A percentile compares a stretch with the other conserved stretches of the same genome.
These are phyloP conservation scores for Ulmus americana DNA, from an alignment of 331 rosid genomes.

Conservation along the genomic window DNA sequence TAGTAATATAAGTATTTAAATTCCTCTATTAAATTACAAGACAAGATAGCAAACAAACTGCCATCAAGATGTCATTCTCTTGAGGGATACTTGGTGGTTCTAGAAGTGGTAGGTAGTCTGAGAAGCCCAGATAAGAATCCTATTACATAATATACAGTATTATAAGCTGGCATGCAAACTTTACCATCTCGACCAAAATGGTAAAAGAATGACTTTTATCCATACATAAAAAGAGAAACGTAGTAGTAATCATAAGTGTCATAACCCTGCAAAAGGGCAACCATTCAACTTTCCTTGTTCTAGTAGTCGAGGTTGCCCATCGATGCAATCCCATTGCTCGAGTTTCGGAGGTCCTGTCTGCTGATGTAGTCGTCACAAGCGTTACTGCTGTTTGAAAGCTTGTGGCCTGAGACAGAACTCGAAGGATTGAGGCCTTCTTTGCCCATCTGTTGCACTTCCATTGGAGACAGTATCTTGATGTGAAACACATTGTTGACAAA, in stretches of 20 bases:
- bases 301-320: slow-evolving; percentile 52
- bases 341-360: slow-evolving; percentile 45
- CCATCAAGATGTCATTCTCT: slow-evolving; percentile 22
- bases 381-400: slow-evolving; percentile 30
- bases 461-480: slow-evolving; percentile 62
- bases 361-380: slow-evolving; percentile 40
- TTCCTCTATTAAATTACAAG: slow-evolving; percentile 21
- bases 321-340: slow-evolving; percentile 47
- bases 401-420: slow-evolving; percentile 35
- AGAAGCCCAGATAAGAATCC: slow-evolving; percentile 32
- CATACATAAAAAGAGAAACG: slow-evolving; percentile 21
- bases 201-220: slow-evolving; percentile 33
- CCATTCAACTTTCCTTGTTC: slow-evolving; percentile 12
- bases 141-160: slow-evolving; percentile 52
- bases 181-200: slow-evolving; percentile 32
- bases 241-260: slow-evolving; percentile 10
- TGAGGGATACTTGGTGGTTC: slow-evolving; percentile 21
- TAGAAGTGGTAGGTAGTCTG: slow-evolving; percentile 23
- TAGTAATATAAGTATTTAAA: slow-evolving; percentile 1
- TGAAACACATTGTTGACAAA: slow-evolving; percentile 63
- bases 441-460: slow-evolving; percentile 66
- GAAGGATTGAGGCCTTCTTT: slow-evolving; percentile 37
- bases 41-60: slow-evolving; percentile 26
- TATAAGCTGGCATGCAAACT: slow-evolving; percentile 37
- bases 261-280: not conserved